Evolutionary conservation across 345 rosid species (phyloP).

Genomic region (Euphorbia pulcherrima): DNA sequence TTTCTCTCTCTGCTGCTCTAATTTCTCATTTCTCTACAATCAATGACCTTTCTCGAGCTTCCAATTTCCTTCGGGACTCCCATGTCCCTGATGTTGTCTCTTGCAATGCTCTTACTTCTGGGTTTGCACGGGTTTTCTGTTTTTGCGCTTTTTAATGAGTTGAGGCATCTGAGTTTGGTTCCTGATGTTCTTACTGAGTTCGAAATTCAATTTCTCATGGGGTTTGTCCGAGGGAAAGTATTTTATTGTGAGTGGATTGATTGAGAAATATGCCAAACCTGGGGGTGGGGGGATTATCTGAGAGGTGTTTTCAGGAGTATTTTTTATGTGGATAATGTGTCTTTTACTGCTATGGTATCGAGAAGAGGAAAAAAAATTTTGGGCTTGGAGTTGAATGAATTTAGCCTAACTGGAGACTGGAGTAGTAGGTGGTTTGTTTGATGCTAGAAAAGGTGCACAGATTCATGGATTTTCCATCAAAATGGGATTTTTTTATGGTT

Average conservation of each 20-base stretch:
- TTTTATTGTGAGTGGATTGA: no score
- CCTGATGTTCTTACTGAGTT: slow-evolving; percentile 35
- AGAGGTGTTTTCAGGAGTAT: slow-evolving; percentile 39
- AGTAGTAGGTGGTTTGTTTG: slow-evolving; percentile 31
- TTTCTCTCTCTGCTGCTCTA: slow-evolving; percentile 29
- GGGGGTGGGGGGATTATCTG: slow-evolving; percentile 35
- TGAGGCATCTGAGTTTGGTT: slow-evolving; percentile 27
- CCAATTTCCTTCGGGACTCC: slow-evolving; percentile 33
- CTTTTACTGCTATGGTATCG: slow-evolving; percentile 34
- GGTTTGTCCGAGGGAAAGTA: no score
- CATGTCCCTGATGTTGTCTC: slow-evolving; percentile 26
- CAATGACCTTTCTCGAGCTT: slow-evolving; percentile 24
- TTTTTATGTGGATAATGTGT: slow-evolving; percentile 34
- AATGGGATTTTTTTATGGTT: slow-evolving; percentile 30
- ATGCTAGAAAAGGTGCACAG: slow-evolving; percentile 36
- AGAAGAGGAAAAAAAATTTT: slow-evolving; percentile 28
- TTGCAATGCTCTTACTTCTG: slow-evolving; percentile 38
- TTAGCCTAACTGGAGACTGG: slow-evolving; percentile 41
- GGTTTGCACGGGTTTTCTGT: slow-evolving; percentile 20
- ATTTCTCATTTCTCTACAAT: slow-evolving; percentile 32
- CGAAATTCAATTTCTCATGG: no score
- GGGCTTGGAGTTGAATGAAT: slow-evolving; percentile 38
- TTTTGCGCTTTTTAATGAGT: slow-evolving; percentile 24
- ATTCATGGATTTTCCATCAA: slow-evolving; percentile 40
- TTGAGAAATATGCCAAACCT: slow-evolving; percentile 30